A percentile compares a stretch with the other conserved stretches of the same genome.
These are phyloP conservation scores for Termitomyces titanicus DNA, from an alignment of 768 basidiomycete species.

Conservation along the genomic window DNA sequence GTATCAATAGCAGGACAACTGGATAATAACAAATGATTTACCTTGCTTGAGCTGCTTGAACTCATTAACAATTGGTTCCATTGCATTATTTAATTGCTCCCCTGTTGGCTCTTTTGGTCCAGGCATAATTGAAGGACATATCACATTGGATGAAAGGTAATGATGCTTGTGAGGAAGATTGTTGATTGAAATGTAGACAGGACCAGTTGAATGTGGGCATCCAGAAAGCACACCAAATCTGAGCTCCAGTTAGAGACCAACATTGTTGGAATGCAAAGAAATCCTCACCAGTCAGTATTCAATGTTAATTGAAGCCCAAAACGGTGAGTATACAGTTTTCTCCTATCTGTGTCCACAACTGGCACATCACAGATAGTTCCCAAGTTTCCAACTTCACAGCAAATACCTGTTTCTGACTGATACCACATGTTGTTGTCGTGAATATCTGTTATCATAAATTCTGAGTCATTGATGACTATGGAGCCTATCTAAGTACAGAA, in stretches of 20 bases:
- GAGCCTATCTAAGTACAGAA: too few species aligned
- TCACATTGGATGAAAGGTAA: too few species aligned
- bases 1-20: background rate
- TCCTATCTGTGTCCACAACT: background rate
- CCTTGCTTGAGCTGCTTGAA: background rate
- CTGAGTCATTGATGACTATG: too few species aligned
- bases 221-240: too few species aligned
- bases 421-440: too few species aligned
- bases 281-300: background rate
- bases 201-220: too few species aligned
- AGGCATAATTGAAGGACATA: background rate
- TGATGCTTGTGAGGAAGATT: too few species aligned
- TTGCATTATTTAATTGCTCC: background rate
- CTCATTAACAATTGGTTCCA: background rate
- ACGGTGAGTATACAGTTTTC: background rate
- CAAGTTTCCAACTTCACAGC: background rate
- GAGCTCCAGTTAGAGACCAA: background rate
- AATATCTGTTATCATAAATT: too few species aligned
- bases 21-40: background rate
- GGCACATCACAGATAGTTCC: background rate
- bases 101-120: background rate
- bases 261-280: background rate
- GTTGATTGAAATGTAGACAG: too few species aligned
- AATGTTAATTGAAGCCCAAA: background rate
- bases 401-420: too few species aligned